Conservation (phyloP, 352 stramenopile genomes). For the Pythium volutum region DNA sequence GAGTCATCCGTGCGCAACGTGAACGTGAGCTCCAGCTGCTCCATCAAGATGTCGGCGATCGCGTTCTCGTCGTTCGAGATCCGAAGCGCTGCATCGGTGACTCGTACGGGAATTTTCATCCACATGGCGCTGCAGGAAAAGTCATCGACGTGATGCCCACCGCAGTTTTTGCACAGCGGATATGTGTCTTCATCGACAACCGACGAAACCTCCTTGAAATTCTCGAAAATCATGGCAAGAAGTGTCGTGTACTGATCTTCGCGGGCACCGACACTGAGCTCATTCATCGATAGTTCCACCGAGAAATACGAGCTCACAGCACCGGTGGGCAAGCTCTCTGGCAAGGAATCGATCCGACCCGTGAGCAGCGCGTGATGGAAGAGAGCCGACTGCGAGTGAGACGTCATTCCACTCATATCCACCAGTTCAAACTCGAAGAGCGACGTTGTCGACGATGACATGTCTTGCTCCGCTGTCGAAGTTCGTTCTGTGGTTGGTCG, state of each 20-base stretch:
- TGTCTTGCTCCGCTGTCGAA: conserved; percentile 40
- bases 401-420: conserved; percentile 70
- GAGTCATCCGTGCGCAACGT: conserved; percentile 80
- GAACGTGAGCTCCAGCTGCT: conserved; percentile 79
- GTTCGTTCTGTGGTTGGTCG: conserved; percentile 37
- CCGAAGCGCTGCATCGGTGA: conserved; percentile 72
- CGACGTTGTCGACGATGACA: conserved; percentile 53
- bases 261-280: conserved; percentile 63
- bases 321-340: conserved; percentile 63
- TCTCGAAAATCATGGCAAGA: conserved; percentile 84
- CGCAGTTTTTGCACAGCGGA: conserved; percentile 55
- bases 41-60: conserved; percentile 73
- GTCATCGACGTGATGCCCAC: conserved; percentile 60
- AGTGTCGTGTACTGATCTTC: conserved; percentile 68
- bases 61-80: conserved; percentile 55
- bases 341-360: conserved; percentile 68
- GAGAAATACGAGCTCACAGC: conserved; percentile 61
- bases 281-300: conserved; percentile 70
- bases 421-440: conserved; percentile 86
- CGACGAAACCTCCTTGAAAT: conserved; percentile 78
- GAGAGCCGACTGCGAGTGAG: conserved; percentile 47
- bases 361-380: conserved; percentile 83
- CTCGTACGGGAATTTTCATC: conserved; percentile 73
- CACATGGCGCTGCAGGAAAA: conserved; percentile 73
- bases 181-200: conserved; percentile 82